Evolutionary conservation across 2,329 filamentous ascomycete species (phyloP), one percentile per base, ranked within the genome.

Genomic region (Microcyclosporella mali): DNA sequence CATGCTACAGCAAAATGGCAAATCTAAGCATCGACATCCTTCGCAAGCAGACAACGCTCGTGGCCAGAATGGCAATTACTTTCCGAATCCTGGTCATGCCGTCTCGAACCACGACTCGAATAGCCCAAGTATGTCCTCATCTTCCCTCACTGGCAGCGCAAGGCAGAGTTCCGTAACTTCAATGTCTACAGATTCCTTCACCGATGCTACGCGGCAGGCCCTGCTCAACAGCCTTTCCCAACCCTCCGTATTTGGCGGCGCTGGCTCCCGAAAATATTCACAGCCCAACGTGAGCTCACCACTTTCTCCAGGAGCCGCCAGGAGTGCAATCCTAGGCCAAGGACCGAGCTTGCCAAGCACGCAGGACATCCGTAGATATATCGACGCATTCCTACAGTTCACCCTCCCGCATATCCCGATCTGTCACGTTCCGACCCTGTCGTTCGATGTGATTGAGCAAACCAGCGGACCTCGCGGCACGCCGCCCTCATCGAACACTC

Each of bases 391-490:
- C 67, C 81, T 97, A 58, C 81, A 82, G 52, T 94, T 87, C 64
- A 95, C 94, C 65, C 89, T 95, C 61, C 90, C 90, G 16, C 90
- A 97, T 63, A 68, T 95, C 48, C 90, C 92, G n/a, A 95, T 97
- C 66, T 72, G 95, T 48, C 90, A 97, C 66, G 79, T 95, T 54
- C 83, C 89, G 40, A 95, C 90, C 12, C 73, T 97, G 50, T 88
- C 88, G 32, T 95, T 97, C 68, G 88, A 95, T 58, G 78, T 85
- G 39, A 77, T 85, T 39, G 74, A 84, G 35, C 80, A 80, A 52
- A 74, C 78, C 33, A 78, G 68, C 47, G 45, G 39, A 75, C 74
- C 37, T 60, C 79, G 79, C 59, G 51, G 51, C 4, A 48, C 45
- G 19, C 41, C 52, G 72, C 79, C 48, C 73, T 71, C 48, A 61